Evolutionary conservation across 306 rosid genomes (phyloP), one percentile per base, ranked within the genome.

Genomic region (Dalbergia oliveri): DNA sequence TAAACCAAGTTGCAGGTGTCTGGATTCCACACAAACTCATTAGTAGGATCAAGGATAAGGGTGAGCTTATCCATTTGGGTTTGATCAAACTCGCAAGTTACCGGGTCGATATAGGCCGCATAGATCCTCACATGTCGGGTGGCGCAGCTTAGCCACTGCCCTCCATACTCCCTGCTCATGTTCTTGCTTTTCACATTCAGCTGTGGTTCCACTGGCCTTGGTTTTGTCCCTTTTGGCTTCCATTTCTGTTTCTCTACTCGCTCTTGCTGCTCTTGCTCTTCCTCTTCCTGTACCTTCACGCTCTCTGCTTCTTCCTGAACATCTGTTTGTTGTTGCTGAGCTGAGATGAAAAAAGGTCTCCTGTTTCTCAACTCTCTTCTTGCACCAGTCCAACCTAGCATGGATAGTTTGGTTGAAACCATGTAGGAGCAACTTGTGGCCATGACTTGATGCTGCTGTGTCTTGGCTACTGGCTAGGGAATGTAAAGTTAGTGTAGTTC

Each of bases 51-150:
- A 54, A 95, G 94, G 50, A 95, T 65, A 58, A 95, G 87, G 0
- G 99, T 86, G 68, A 95, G 98, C 81, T 91, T 95, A 79, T 95
- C 98, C 94, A 91, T 93, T 84, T 95, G 99, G 16, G 98, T 86
- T 58, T 95, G 99, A 85, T 95, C 99, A 61, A 95, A 95, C 68
- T 79, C 97, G 33, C 89, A 84, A 31, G 99, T 95, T 16, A 69
- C 82, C 0, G 97, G 98, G 76, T 94, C 98, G 15, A 94, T 89
- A 35, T 94, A 94, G 0, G 98, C 98, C 4, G 98, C 99, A 76
- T 77, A 91, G 74, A 95, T 95, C 77, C 99, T 89, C 4, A 84
- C 84, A 53, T 84, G 87, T 26, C 87, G 77, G 0, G 87, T 84
- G 56, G 81, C 68, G 9, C 63, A 11, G 16, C 87, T 79, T 60